A percentile compares a stretch with the other conserved stretches of the same genome.
Evolutionary conservation across 208 protist species (phyloP).

Genomic region (Leptomonas pyrrhocoris): DNA sequence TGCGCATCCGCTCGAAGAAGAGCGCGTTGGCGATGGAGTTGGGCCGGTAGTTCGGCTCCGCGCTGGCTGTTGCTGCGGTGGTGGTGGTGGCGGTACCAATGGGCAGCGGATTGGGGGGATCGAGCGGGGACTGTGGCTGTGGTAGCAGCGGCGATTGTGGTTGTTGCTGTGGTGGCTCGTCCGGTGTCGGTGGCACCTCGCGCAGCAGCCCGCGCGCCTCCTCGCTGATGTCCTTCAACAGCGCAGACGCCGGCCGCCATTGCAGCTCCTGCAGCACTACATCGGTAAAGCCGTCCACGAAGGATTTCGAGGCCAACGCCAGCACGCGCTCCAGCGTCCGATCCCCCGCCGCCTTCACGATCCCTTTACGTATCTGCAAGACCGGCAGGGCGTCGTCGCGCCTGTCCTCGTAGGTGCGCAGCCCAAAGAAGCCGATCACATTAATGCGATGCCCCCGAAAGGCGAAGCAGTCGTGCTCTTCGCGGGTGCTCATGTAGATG

Average conservation of each 20-base stretch:
- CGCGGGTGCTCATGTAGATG: constrained; percentile 61
- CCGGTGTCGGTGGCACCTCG: not conserved
- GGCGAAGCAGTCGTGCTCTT: constrained; percentile 65
- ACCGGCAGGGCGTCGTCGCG: constrained; percentile 40
- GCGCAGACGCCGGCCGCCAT: not conserved
- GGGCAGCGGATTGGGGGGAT: too few relatives aligned
- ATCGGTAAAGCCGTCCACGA: constrained; percentile 53
- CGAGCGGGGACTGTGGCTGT: not conserved
- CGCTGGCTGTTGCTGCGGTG: not conserved
- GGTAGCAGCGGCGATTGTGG: not conserved
- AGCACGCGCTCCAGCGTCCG: constrained; percentile 73
- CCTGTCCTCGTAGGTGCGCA: constrained; percentile 44
- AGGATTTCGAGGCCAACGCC: constrained; percentile 50
- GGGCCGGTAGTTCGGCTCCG: constrained; percentile 5
- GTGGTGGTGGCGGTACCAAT: not conserved
- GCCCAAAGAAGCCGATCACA: constrained; percentile 76
- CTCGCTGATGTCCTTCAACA: constrained; percentile 17
- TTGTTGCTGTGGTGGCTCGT: too few relatives aligned
- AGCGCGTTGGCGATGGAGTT: constrained; percentile 33
- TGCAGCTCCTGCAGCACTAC: constrained; percentile 34
- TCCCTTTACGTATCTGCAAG: constrained; percentile 58
- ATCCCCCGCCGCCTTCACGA: constrained; percentile 76
- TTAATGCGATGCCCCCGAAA: constrained; percentile 66
- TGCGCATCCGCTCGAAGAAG: constrained; percentile 39
- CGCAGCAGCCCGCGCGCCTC: constrained; percentile 19